These are phyloP conservation scores for Raphanus sativus DNA, from an alignment of 345 rosid species.

Conservation along the genomic window DNA sequence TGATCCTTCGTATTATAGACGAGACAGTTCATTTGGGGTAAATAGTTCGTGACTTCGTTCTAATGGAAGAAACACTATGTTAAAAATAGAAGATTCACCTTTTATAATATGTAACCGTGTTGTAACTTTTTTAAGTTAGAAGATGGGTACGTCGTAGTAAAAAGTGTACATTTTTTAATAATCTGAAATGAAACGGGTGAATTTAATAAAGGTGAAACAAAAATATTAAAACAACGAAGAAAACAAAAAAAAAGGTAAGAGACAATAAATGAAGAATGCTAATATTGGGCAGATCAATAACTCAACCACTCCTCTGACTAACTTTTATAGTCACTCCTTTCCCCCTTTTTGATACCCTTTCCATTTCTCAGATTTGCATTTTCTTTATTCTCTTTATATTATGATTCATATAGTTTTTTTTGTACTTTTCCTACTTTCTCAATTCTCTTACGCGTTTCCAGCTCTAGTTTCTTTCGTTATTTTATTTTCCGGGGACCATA, in stretches of 20 bases:
- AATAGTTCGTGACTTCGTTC: background rate
- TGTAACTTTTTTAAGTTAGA: background rate
- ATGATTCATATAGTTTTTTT: constrained; percentile 37
- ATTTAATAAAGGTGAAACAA: constrained; percentile 13
- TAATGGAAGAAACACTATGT: background rate
- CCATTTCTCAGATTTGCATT: constrained; percentile 25
- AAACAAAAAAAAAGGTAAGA: background rate
- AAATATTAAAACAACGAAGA: background rate
- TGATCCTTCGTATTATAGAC: background rate
- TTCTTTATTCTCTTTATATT: background rate
- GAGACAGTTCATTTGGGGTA: background rate
- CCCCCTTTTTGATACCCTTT: constrained; percentile 66
- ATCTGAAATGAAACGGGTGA: constrained; percentile 25
- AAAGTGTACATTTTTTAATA: background rate
- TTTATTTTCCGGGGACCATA: constrained; percentile 20
- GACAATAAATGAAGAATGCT: constrained; percentile 48
- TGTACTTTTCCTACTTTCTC: constrained; percentile 28
- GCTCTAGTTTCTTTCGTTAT: constrained; percentile 10
- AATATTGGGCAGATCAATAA: constrained; percentile 68
- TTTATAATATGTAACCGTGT: background rate
- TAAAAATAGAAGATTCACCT: background rate
- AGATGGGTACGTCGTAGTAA: background rate
- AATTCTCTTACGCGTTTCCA: constrained; percentile 35
- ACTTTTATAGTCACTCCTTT: constrained; percentile 44
- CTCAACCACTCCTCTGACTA: constrained; percentile 90